Evolutionary conservation across 2,329 filamentous ascomycete species (phyloP).

Genomic region (Plenodomus biglobosus): DNA sequence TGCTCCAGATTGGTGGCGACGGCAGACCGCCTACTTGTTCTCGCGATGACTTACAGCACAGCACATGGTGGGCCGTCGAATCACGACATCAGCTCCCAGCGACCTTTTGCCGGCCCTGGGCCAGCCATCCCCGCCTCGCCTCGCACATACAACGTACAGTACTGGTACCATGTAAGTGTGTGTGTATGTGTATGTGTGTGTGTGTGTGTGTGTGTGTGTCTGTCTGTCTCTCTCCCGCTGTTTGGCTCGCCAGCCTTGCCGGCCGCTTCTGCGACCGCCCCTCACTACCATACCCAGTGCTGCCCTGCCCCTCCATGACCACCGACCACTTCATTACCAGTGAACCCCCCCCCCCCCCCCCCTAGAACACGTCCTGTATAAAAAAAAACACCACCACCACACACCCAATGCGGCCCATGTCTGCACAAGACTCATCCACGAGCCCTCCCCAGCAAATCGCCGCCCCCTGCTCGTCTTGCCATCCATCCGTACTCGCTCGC

Average conservation of each 20-base stretch:
- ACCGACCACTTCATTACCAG: too few species aligned
- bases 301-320: too few species aligned
- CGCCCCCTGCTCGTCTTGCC: too few species aligned
- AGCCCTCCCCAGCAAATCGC: too few species aligned
- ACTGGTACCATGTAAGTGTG: too few species aligned
- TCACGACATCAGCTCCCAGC: constrained; percentile 7
- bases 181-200: too few species aligned
- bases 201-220: too few species aligned
- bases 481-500: constrained; percentile 4
- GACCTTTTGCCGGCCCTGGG: constrained; percentile 13
- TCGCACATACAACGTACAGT: constrained; percentile 3
- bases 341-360: constrained; percentile 1
- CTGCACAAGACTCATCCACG: too few species aligned
- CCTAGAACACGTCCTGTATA: not conserved
- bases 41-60: constrained; percentile 28
- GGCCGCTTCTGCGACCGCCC: constrained; percentile 5
- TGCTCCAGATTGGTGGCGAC: too few species aligned
- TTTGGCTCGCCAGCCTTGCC: too few species aligned
- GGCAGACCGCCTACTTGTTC: constrained; percentile 17
- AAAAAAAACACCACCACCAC: constrained; percentile 4
- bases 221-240: too few species aligned
- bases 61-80: constrained; percentile 20
- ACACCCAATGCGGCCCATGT: constrained; percentile 6
- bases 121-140: not conserved
- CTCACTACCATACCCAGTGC: too few species aligned